Evolutionary conservation across 2,329 filamentous ascomycete genomes (phyloP).

Genomic region (Curvularia sp.): DNA sequence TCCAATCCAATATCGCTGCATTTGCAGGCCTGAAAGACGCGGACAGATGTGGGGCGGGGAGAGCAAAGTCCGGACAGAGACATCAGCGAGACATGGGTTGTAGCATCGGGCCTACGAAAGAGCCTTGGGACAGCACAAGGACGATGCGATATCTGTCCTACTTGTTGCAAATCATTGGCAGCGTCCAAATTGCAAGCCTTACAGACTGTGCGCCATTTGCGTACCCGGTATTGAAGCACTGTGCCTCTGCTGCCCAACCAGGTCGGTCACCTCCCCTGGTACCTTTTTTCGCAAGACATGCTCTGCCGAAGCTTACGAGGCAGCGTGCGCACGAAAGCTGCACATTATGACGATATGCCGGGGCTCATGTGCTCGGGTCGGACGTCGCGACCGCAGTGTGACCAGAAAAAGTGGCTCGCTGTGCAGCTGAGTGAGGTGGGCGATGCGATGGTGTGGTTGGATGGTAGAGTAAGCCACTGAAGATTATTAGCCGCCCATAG

Average conservation of each 20-base stretch:
- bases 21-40: background rate
- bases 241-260: conserved; percentile 30
- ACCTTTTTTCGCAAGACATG: conserved; percentile 26
- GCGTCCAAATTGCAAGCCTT: background rate
- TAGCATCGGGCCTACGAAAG: background rate
- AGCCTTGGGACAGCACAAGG: conserved; percentile 7
- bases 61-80: background rate
- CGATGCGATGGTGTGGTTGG: conserved; percentile 35
- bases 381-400: conserved; percentile 15
- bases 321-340: conserved; percentile 19
- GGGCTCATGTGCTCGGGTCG: conserved; percentile 19
- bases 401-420: conserved; percentile 25
- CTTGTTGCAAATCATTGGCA: conserved; percentile 4
- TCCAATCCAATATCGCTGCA: background rate
- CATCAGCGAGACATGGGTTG: background rate
- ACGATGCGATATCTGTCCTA: conserved; percentile 9
- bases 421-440: conserved; percentile 15
- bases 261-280: conserved; percentile 18
- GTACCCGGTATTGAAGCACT: conserved; percentile 33
- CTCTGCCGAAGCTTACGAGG: conserved; percentile 17
- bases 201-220: conserved; percentile 6
- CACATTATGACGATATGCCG: conserved; percentile 37
- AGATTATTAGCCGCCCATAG: conserved; percentile 44
- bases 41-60: background rate
- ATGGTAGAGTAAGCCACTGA: conserved; percentile 35